Conservation (phyloP, 2,329 filamentous ascomycete genomes). For the Colletotrichum musae region DNA sequence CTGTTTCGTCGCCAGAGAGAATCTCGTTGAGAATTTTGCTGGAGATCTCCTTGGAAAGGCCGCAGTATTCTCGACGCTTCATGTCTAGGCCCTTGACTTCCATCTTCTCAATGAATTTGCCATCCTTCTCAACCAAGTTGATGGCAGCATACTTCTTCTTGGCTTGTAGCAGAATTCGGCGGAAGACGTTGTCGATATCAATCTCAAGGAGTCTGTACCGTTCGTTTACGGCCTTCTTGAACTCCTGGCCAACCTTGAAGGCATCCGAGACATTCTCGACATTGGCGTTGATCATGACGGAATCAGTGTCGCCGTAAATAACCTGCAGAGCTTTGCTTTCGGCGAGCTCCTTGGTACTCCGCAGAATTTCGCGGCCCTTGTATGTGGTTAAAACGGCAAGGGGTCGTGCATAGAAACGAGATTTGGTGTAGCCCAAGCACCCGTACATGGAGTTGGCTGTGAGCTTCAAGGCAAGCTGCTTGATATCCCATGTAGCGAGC, state of each 20-base stretch:
- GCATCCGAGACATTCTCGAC: slow-evolving; percentile 94
- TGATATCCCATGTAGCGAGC: slow-evolving; percentile 96
- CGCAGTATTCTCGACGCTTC: slow-evolving; percentile 97
- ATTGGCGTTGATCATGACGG: slow-evolving; percentile 99
- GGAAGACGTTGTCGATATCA: slow-evolving; percentile 97
- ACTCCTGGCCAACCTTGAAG: slow-evolving; percentile 91
- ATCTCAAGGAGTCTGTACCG: slow-evolving; percentile 94
- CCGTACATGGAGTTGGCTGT: slow-evolving; percentile 99
- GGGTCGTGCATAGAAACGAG: slow-evolving; percentile 95
- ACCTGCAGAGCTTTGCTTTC: slow-evolving; percentile 93
- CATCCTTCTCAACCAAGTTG: slow-evolving; percentile 90
- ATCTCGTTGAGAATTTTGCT: slow-evolving; percentile 93
- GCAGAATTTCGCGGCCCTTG: slow-evolving; percentile 97
- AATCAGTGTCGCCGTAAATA: slow-evolving; percentile 99
- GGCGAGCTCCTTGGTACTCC: slow-evolving; percentile 94
- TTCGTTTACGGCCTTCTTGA: slow-evolving; percentile 96
- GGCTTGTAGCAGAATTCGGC: slow-evolving; percentile 91
- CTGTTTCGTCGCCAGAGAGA: slow-evolving; percentile 91
- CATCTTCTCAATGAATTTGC: slow-evolving; percentile 93
- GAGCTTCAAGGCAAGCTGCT: slow-evolving; percentile 95
- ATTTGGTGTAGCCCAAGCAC: slow-evolving; percentile 96
- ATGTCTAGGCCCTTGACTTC: slow-evolving; percentile 99
- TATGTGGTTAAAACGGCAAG: slow-evolving; percentile 96
- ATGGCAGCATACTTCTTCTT: slow-evolving; percentile 99
- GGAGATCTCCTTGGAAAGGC: slow-evolving; percentile 94